Percentiles rank a stretch among this genome's conserved stretches.
Evolutionary conservation across 352 stramenopile species (phyloP).

Genomic region (Peronospora tabacina): DNA sequence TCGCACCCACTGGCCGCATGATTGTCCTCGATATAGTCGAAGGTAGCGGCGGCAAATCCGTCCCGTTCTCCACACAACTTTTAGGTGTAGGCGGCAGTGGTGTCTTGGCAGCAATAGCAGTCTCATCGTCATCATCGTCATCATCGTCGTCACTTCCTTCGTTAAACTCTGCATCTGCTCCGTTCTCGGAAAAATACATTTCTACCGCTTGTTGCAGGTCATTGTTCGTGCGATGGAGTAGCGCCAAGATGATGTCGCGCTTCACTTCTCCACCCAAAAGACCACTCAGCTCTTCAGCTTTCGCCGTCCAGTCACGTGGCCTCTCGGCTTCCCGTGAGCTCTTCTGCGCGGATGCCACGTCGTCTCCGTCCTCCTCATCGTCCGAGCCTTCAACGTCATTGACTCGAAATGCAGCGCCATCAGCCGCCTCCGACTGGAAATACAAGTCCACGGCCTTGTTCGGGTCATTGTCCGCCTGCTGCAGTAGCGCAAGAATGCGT

Average conservation of each 20-base stretch:
- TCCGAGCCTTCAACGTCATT: slow-evolving; percentile 48
- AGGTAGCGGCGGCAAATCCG: slow-evolving; percentile 7
- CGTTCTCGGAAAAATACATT: slow-evolving; percentile 70
- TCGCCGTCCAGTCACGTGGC: slow-evolving; percentile 24
- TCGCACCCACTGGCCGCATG: slow-evolving; percentile 19
- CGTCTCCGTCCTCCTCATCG: slow-evolving; percentile 31
- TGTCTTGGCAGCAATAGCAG: slow-evolving; percentile 19
- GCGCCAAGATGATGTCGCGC: slow-evolving; percentile 39
- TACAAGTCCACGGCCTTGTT: slow-evolving; percentile 81
- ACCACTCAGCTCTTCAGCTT: slow-evolving; percentile 56
- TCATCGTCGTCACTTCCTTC: slow-evolving; percentile 43
- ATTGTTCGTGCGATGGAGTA: slow-evolving; percentile 58
- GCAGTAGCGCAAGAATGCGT: slow-evolving; percentile 55
- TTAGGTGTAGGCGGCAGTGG: slow-evolving; percentile 6
- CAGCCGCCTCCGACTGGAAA: slow-evolving; percentile 54
- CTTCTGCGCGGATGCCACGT: slow-evolving; percentile 12
- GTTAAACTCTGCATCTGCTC: slow-evolving; percentile 32
- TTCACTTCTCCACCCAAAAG: slow-evolving; percentile 63
- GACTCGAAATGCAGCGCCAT: slow-evolving; percentile 32
- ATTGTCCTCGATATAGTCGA: slow-evolving; percentile 11
- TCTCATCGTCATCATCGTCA: slow-evolving; percentile 41
- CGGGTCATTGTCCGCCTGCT: slow-evolving; percentile 52
- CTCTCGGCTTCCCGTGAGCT: too few relatives aligned
- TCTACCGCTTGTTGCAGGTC: slow-evolving; percentile 74
- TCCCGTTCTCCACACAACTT: slow-evolving; percentile 9